Evolutionary conservation across 352 stramenopile genomes (phyloP).

Genomic region (Phytophthora pseudosyringae): DNA sequence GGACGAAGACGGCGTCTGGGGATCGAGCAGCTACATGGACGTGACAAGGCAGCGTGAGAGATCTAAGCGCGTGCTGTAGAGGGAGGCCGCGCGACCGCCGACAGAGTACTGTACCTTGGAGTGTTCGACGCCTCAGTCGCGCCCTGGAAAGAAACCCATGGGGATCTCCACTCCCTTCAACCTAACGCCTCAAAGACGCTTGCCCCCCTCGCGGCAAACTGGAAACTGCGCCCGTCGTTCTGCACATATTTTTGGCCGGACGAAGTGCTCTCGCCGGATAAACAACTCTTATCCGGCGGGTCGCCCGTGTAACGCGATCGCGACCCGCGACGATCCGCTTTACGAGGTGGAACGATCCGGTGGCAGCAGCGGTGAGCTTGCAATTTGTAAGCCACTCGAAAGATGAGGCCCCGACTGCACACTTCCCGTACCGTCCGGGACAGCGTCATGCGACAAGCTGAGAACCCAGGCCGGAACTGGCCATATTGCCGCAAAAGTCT

Average conservation of each 20-base stretch:
- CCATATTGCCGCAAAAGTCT: slow-evolving; percentile 13
- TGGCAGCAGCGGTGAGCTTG: slow-evolving; percentile 1
- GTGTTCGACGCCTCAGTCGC: background rate
- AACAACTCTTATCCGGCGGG: slow-evolving; percentile 22
- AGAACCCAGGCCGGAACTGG: slow-evolving; percentile 31
- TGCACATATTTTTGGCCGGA: slow-evolving; percentile 49
- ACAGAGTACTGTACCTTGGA: slow-evolving; percentile 1
- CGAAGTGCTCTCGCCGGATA: slow-evolving; percentile 27
- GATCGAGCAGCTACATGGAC: slow-evolving; percentile 3
- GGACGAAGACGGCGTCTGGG: slow-evolving; percentile 2
- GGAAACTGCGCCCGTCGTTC: slow-evolving; percentile 37
- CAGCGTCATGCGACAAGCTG: slow-evolving; percentile 24
- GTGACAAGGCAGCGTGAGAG: slow-evolving; percentile 2
- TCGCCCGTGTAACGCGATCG: slow-evolving; percentile 30
- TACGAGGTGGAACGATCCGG: background rate
- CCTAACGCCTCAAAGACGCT: slow-evolving; percentile 4
- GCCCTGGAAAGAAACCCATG: background rate
- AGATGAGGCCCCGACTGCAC: background rate
- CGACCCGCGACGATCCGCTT: slow-evolving; percentile 19
- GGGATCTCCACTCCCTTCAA: background rate
- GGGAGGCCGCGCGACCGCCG: no score
- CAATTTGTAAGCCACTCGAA: background rate
- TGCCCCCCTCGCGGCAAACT: slow-evolving; percentile 31
- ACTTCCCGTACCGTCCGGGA: background rate
- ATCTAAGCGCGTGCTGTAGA: background rate